phyloP scores from a whole-genome alignment of 2,329 filamentous ascomycete genomes.

The Metarhizium anisopliae region DNA sequence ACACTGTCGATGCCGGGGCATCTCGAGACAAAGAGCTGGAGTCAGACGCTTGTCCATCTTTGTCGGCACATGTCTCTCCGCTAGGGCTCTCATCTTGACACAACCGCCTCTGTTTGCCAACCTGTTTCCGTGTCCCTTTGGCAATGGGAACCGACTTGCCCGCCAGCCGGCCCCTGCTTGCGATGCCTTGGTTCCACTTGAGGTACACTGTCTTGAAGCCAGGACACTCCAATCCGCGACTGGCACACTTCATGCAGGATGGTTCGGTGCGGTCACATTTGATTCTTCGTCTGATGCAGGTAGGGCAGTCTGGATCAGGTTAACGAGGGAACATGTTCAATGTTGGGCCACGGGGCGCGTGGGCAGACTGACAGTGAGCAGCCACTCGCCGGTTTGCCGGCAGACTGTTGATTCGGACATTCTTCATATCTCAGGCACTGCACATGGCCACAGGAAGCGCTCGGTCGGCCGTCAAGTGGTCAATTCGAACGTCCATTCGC shows the following conservation, averaged over 20 bases:
- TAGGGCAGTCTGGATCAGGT: conserved; percentile 9
- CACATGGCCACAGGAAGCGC: neutral
- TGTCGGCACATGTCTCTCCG: too few species aligned
- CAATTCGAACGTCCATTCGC: too few species aligned
- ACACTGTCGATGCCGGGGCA: too few species aligned
- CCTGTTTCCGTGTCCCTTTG: neutral
- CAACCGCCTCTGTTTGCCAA: neutral
- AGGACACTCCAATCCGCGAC: conserved; percentile 9
- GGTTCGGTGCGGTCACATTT: conserved; percentile 14
- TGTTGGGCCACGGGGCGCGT: neutral
- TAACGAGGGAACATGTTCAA: neutral
- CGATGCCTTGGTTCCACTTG: conserved; percentile 14
- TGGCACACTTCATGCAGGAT: conserved; percentile 11
- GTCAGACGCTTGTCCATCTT: too few species aligned
- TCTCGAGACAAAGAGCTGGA: too few species aligned
- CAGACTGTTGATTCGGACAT: conserved; percentile 11
- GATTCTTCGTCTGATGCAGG: conserved; percentile 12
- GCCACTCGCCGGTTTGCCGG: conserved; percentile 9
- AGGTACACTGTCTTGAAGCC: conserved; percentile 11
- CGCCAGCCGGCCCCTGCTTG: conserved; percentile 11
- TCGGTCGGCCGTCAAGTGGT: too few species aligned
- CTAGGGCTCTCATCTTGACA: too few species aligned
- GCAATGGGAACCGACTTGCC: conserved; percentile 8
- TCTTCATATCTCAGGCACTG: conserved; percentile 3
- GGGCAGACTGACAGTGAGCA: conserved; percentile 5